phyloP scores from a whole-genome alignment of 805 yeast genomes.

The Debaryomyces maramus region DNA sequence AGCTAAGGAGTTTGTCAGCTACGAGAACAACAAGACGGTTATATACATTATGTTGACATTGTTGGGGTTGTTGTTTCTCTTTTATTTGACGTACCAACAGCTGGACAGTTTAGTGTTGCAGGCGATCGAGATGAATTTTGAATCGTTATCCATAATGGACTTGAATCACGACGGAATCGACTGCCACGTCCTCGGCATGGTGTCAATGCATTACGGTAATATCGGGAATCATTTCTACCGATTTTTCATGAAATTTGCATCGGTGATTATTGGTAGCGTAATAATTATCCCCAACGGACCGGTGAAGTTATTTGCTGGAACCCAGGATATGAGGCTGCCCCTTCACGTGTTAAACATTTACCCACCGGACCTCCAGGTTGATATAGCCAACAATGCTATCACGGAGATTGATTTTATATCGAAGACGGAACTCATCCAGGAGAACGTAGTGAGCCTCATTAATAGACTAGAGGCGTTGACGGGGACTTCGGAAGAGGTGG shows the following conservation, averaged over 20 bases:
- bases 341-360: constrained; percentile 24
- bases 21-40: background rate
- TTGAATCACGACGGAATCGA: constrained; percentile 28
- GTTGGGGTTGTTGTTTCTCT: background rate
- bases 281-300: constrained; percentile 19
- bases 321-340: constrained; percentile 10
- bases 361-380: constrained; percentile 26
- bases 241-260: constrained; percentile 18
- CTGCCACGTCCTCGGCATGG: constrained; percentile 25
- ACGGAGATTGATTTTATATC: constrained; percentile 26
- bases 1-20: background rate
- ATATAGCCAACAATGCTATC: constrained; percentile 17
- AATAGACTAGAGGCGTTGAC: constrained; percentile 16
- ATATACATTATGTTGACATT: background rate
- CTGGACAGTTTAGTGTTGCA: background rate
- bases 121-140: background rate
- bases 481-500: constrained; percentile 18
- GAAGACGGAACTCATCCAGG: constrained; percentile 16
- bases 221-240: constrained; percentile 23
- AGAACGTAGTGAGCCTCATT: constrained; percentile 17
- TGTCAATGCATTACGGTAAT: constrained; percentile 28
- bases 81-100: background rate
- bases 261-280: constrained; percentile 24
- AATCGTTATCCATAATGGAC: constrained; percentile 5
- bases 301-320: constrained; percentile 19